These are phyloP conservation scores for Cicer arietinum DNA, from an alignment of 306 rosid species.

Conservation along the genomic window DNA sequence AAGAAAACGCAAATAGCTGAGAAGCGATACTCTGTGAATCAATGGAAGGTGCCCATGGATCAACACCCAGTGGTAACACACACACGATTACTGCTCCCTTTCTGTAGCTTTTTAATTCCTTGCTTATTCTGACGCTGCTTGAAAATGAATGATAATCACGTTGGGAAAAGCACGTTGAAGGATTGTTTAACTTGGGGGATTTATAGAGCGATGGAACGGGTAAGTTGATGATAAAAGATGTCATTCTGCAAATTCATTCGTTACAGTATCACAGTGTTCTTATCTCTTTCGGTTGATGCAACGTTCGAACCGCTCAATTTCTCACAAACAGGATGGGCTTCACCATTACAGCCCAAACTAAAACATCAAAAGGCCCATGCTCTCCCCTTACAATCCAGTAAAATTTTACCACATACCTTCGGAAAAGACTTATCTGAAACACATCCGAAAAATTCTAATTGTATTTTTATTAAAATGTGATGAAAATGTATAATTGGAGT, in stretches of 20 bases:
- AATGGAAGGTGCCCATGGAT: constrained; percentile 90
- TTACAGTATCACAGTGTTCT: neutral
- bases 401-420: too few relatives aligned
- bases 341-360: too few relatives aligned
- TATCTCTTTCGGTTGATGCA: constrained; percentile 14
- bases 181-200: constrained; percentile 38
- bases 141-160: neutral
- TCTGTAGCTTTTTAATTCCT: constrained; percentile 24
- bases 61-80: constrained; percentile 65
- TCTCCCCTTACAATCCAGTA: too few relatives aligned
- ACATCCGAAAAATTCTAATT: too few relatives aligned
- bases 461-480: too few relatives aligned
- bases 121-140: constrained; percentile 1
- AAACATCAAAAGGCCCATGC: too few relatives aligned
- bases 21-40: constrained; percentile 90
- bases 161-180: constrained; percentile 29
- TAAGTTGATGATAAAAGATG: neutral
- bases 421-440: too few relatives aligned
- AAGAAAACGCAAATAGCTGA: constrained; percentile 80
- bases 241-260: constrained; percentile 34
- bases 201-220: constrained; percentile 44
- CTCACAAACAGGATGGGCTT: neutral
- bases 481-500: too few relatives aligned
- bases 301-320: constrained; percentile 16
- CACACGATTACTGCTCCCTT: constrained; percentile 53